Percentiles rank a stretch among this genome's conserved stretches.
phyloP scores from a whole-genome alignment of 2,329 filamentous ascomycete genomes.

The Xylaria arbuscula region DNA sequence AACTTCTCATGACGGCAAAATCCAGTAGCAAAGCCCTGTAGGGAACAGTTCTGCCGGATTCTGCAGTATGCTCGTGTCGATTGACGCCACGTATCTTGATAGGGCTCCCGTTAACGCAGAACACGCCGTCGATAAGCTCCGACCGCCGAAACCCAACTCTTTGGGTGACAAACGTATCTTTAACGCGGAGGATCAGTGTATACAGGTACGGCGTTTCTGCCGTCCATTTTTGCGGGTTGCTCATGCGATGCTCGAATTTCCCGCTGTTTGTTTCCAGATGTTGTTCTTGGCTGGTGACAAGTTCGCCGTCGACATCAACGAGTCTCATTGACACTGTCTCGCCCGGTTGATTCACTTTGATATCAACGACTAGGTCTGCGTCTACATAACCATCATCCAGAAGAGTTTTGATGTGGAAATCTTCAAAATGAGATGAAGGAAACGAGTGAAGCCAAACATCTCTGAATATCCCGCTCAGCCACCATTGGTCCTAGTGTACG shows the following conservation, averaged over 20 bases:
- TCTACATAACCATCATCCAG: conserved; percentile 66
- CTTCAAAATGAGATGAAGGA: conserved; percentile 63
- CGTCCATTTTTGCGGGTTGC: conserved; percentile 72
- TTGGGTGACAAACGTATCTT: conserved; percentile 59
- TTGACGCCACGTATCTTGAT: conserved; percentile 76
- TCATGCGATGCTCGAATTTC: conserved; percentile 54
- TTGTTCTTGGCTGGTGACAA: conserved; percentile 45
- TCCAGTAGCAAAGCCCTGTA: conserved; percentile 70
- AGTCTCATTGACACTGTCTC: conserved; percentile 51
- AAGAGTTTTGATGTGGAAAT: conserved; percentile 66
- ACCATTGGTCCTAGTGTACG: conserved; percentile 69
- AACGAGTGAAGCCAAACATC: conserved; percentile 75
- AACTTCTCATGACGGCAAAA: conserved; percentile 72
- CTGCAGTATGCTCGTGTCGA: conserved; percentile 75
- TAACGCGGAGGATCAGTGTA: conserved; percentile 55
- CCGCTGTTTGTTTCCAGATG: conserved; percentile 54
- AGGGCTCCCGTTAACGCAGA: conserved; percentile 72
- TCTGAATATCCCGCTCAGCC: conserved; percentile 74
- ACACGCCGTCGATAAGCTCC: conserved; percentile 69
- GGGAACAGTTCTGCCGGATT: conserved; percentile 70
- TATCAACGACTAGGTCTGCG: conserved; percentile 62
- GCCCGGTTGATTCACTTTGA: conserved; percentile 55
- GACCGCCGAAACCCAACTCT: conserved; percentile 72
- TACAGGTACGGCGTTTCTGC: conserved; percentile 75
- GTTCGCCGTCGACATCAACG: conserved; percentile 50